A percentile compares a stretch with the other conserved stretches of the same genome.
Evolutionary conservation across 116 monocot species (phyloP).

Genomic region (Cymodocea nodosa): DNA sequence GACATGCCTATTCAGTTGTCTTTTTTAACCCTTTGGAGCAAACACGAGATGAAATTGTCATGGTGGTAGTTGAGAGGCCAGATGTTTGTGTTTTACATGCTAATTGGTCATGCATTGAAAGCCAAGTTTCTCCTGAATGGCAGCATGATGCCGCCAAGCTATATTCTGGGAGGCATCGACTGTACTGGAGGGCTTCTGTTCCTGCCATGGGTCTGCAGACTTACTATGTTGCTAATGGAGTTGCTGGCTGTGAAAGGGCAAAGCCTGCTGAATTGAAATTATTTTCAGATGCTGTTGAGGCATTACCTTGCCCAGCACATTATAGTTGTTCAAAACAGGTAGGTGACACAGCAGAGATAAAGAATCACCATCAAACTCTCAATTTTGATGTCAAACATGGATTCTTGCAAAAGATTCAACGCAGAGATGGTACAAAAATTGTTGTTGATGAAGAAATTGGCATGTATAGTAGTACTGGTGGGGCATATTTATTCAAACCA

Average conservation of each 20-base stretch:
- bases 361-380: constrained; percentile 37
- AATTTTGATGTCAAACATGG: constrained; percentile 66
- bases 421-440: constrained; percentile 42
- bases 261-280: constrained; percentile 44
- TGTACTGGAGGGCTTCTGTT: constrained; percentile 86
- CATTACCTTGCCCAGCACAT: constrained; percentile 47
- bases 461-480: constrained; percentile 78
- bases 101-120: constrained; percentile 46
- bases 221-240: constrained; percentile 50
- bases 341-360: constrained; percentile 37
- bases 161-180: constrained; percentile 60
- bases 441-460: constrained; percentile 66
- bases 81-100: constrained; percentile 62
- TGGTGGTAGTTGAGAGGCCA: constrained; percentile 52
- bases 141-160: constrained; percentile 28
- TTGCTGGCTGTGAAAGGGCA: constrained; percentile 49
- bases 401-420: constrained; percentile 37
- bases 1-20: constrained; percentile 35
- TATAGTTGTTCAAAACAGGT: constrained; percentile 75
- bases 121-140: constrained; percentile 91
- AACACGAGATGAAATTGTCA: constrained; percentile 76
- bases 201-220: constrained; percentile 91
- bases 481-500: constrained; percentile 94
- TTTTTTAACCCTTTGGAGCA: constrained; percentile 90
- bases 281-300: constrained; percentile 14